Percentiles rank a stretch among this genome's conserved stretches.
These are phyloP conservation scores for Lachnellula cervina DNA, from an alignment of 2,329 filamentous ascomycete genomes.

Conservation along the genomic window DNA sequence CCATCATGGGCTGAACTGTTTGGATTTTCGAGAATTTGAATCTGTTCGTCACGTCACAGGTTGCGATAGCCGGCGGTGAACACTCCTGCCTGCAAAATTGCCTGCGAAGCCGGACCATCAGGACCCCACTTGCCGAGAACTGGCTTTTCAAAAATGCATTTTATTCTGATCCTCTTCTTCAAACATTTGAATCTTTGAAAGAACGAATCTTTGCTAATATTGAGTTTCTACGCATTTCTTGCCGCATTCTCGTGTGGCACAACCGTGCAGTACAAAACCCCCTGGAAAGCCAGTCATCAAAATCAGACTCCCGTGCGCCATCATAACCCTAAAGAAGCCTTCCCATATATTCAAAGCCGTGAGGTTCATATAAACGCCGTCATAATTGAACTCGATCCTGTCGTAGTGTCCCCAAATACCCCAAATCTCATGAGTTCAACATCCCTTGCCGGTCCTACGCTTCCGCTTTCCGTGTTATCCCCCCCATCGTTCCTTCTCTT, in stretches of 20 bases:
- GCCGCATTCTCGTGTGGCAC: background rate
- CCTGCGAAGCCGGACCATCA: too few relatives aligned
- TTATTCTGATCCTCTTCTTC: background rate
- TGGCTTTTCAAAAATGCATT: background rate
- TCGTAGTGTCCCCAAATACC: slow-evolving; percentile 9
- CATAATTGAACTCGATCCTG: slow-evolving; percentile 19
- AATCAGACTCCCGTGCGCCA: slow-evolving; percentile 10
- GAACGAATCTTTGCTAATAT: background rate
- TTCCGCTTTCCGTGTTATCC: background rate
- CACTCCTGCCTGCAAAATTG: background rate
- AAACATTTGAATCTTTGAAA: background rate
- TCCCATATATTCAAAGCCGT: slow-evolving; percentile 14
- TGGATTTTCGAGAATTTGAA: too few relatives aligned
- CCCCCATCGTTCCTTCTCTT: background rate
- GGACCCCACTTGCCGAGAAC: background rate
- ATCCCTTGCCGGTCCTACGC: background rate
- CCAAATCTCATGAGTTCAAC: background rate
- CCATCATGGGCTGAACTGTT: too few relatives aligned
- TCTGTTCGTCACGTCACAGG: too few relatives aligned
- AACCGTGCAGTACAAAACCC: too few relatives aligned
- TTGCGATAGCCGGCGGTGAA: background rate
- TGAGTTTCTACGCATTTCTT: background rate
- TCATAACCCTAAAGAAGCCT: slow-evolving; percentile 3
- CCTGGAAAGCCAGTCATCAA: background rate
- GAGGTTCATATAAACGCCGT: slow-evolving; percentile 13